A percentile compares a stretch with the other conserved stretches of the same genome.
Evolutionary conservation across 2,329 filamentous ascomycete species (phyloP).

Genomic region (Fusarium chlamydosporum): DNA sequence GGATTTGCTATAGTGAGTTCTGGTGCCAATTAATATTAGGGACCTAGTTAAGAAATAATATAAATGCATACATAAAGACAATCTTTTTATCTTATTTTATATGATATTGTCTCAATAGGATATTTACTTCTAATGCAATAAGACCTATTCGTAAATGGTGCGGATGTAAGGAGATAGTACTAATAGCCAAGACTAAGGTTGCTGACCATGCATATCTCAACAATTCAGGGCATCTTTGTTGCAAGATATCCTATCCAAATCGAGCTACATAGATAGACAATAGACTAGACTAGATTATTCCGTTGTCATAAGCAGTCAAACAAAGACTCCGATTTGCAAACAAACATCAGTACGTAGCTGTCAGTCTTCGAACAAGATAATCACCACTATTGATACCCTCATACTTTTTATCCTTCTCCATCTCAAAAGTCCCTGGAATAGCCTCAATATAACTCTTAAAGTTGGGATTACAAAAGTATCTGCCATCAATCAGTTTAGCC

Average conservation of each 20-base stretch:
- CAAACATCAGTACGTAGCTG: constrained; percentile 76
- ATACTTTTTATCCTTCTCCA: constrained; percentile 81
- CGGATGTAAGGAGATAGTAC: not conserved
- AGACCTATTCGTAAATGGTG: no score
- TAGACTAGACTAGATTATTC: not conserved
- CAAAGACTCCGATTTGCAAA: no score
- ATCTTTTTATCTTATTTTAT: no score
- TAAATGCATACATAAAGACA: no score
- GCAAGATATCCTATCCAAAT: not conserved
- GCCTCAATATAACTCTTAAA: constrained; percentile 81
- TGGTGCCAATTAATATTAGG: no score
- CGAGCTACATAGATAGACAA: not conserved
- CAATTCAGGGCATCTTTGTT: not conserved
- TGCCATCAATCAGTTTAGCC: constrained; percentile 47
- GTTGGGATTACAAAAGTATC: constrained; percentile 92
- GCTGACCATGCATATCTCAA: not conserved
- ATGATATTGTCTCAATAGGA: no score
- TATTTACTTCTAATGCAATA: no score
- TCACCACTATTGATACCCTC: constrained; percentile 81
- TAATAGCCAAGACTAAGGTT: not conserved
- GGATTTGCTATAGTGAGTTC: not conserved
- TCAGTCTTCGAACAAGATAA: constrained; percentile 83
- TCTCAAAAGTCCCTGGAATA: constrained; percentile 80
- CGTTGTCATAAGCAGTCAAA: not conserved
- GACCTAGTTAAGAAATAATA: no score